Conservation (phyloP, 2,329 filamentous ascomycete species). For the Purpureocillium takamizusanense region DNA sequence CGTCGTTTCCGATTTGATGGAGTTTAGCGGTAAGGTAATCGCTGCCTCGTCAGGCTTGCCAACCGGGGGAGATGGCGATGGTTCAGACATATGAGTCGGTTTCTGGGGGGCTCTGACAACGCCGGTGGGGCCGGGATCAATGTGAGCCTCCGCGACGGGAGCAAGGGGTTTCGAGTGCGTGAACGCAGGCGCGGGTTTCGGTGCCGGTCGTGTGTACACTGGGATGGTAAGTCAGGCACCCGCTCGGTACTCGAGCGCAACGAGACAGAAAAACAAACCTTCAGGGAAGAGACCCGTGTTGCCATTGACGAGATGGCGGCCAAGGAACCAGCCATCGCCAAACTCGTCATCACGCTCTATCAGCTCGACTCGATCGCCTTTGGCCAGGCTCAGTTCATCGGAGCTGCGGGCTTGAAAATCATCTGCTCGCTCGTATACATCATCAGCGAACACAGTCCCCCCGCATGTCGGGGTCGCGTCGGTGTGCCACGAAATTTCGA, state of each 20-base stretch:
- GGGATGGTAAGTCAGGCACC: conserved; percentile 12
- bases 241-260: conserved; percentile 6
- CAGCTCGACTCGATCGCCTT: conserved; percentile 76
- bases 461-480: too few species aligned
- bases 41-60: conserved; percentile 14
- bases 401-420: conserved; percentile 87
- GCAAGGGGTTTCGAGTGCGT: conserved; percentile 19
- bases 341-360: conserved; percentile 84
- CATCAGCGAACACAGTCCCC: too few species aligned
- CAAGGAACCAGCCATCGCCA: conserved; percentile 79
- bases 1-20: conserved; percentile 24
- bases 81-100: conserved; percentile 22
- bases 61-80: conserved; percentile 19
- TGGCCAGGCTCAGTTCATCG: conserved; percentile 82
- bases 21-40: conserved; percentile 36
- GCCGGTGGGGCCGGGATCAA: conserved; percentile 12
- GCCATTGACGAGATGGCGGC: conserved; percentile 62
- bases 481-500: too few species aligned
- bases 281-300: conserved; percentile 76
- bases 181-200: conserved; percentile 31
- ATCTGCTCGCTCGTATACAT: conserved; percentile 46
- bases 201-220: conserved; percentile 55
- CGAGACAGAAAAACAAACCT: conserved; percentile 41
- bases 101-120: conserved; percentile 12
- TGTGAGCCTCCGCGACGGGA: conserved; percentile 20